Percentiles rank a stretch among this genome's conserved stretches.
These are phyloP conservation scores for Hypoxylon sp. DNA, from an alignment of 2,329 filamentous ascomycete genomes.

Conservation along the genomic window DNA sequence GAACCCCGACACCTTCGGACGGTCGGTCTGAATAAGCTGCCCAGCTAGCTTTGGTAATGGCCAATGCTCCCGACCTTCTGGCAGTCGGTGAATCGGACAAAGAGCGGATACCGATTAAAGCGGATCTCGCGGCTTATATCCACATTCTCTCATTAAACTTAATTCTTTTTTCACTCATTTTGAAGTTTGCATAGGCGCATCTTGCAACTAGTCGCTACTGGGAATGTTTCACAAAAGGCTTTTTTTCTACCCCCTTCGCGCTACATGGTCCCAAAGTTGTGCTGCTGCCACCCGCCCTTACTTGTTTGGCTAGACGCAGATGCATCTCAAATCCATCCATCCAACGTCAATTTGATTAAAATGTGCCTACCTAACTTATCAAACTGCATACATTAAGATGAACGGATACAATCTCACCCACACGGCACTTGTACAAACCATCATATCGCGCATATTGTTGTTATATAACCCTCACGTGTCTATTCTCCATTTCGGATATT, in stretches of 20 bases:
- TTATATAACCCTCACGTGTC: slow-evolving; percentile 32
- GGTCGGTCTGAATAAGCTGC: not conserved
- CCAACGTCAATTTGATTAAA: slow-evolving; percentile 18
- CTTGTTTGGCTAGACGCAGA: slow-evolving; percentile 26
- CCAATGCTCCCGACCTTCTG: not conserved
- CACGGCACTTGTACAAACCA: not conserved
- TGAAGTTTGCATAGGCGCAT: slow-evolving; percentile 28
- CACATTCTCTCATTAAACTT: slow-evolving; percentile 21
- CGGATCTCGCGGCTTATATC: slow-evolving; percentile 26
- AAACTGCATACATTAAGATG: slow-evolving; percentile 6
- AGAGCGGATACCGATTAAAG: slow-evolving; percentile 34
- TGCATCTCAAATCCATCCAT: slow-evolving; percentile 27
- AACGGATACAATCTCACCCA: not conserved
- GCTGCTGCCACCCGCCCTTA: slow-evolving; percentile 1
- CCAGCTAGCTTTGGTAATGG: not conserved
- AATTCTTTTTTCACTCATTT: not conserved
- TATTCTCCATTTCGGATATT: slow-evolving; percentile 35
- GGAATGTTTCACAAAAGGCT: slow-evolving; percentile 22
- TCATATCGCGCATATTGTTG: slow-evolving; percentile 15
- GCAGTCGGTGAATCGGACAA: slow-evolving; percentile 36
- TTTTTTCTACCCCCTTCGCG: not conserved
- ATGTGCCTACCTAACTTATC: not conserved
- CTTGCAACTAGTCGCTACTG: slow-evolving; percentile 14
- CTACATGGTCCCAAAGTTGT: not conserved
- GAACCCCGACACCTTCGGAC: slow-evolving; percentile 21